Base-by-base conservation (phyloP, 2,329 filamentous ascomycete genomes). In the Grosmannia serpens region DNA sequence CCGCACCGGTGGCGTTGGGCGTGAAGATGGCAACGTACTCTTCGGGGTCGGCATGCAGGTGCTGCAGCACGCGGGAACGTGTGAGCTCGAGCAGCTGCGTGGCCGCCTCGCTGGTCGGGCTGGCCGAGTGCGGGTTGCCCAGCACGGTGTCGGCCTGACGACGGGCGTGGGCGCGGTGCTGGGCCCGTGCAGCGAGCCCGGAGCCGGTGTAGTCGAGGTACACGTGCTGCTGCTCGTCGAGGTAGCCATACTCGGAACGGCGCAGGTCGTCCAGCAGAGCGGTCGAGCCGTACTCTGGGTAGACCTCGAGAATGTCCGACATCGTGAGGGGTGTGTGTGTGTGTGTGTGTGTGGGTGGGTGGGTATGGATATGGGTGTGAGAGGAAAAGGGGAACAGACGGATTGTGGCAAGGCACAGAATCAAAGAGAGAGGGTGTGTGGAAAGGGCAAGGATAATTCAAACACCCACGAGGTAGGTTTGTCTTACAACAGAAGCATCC, bases 151-250 rank as follows among this genome's bases (percentile, higher is more conserved):
- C 53, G 10, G 63, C 57, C 4, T 73, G 62, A 0, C 71, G 70
- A 24, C 61, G 59, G 9, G 65, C 62, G 56, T 73, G 71, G 1
- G 68, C 68, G 3, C 57, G 60, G 53, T 68, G 60, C 62, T 75
- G 73, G 1, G 66, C 56, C 1, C 63, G 64, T 3, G 72, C 67
- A 0, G 70, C 67, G 2, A 75, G 68, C 0, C 72, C 69, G 0
- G 71, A 64, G 15, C 73, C 73, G 1, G 72, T 72, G 62, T 74
- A 75, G 65, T 75, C 73, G 4, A 75, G 66, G 55, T 75, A 75
- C 3, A 72, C 63, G 46, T 75, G 73, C 47, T 66, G 57, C 38
- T 74, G 67, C 33, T 68, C 64, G 61, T 74, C 71, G 22, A 75
- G 68, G 41, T 70, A 71, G 29, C 63, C 58, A 57, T 75, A 75